phyloP scores from a whole-genome alignment of 2,329 filamentous ascomycete genomes.

The Colletotrichum eleusines region DNA sequence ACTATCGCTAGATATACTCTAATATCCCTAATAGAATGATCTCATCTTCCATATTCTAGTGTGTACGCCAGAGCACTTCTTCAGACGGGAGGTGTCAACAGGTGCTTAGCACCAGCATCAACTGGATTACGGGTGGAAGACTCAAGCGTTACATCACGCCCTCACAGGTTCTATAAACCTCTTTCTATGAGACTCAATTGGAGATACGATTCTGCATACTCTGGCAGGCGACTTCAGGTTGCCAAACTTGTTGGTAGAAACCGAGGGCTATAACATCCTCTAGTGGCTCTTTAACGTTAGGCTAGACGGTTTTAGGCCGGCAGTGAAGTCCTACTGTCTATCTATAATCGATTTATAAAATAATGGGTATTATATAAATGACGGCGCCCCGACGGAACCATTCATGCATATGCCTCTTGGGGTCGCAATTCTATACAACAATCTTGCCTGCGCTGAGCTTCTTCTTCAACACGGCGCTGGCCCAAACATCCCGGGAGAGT shows the following conservation, averaged over 20 bases:
- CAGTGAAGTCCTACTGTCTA: conserved; percentile 3
- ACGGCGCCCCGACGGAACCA: not conserved
- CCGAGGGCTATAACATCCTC: conserved; percentile 4
- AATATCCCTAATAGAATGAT: conserved; percentile 1
- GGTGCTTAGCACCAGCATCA: conserved; percentile 5
- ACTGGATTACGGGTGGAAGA: conserved; percentile 1
- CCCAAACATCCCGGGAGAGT: conserved; percentile 10
- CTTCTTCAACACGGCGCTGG: conserved; percentile 5
- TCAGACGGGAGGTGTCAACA: conserved; percentile 9
- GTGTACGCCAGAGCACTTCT: conserved; percentile 2
- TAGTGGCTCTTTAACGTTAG: conserved; percentile 5
- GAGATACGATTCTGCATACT: conserved; percentile 6
- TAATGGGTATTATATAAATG: not conserved
- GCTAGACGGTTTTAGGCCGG: not conserved
- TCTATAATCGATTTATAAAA: conserved; percentile 14
- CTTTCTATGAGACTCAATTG: not conserved
- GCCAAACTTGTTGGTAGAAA: conserved; percentile 2
- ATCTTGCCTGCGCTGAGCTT: conserved; percentile 9
- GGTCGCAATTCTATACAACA: conserved; percentile 14
- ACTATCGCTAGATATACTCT: not conserved
- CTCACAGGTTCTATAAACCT: conserved; percentile 1
- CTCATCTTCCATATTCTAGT: conserved; percentile 13
- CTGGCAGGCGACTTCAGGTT: conserved; percentile 8
- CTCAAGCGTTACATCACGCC: conserved; percentile 7
- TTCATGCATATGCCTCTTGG: conserved; percentile 6